Evolutionary conservation across 306 rosid species (phyloP), one percentile per base, ranked within the genome.

Genomic region (Neltuma alba): DNA sequence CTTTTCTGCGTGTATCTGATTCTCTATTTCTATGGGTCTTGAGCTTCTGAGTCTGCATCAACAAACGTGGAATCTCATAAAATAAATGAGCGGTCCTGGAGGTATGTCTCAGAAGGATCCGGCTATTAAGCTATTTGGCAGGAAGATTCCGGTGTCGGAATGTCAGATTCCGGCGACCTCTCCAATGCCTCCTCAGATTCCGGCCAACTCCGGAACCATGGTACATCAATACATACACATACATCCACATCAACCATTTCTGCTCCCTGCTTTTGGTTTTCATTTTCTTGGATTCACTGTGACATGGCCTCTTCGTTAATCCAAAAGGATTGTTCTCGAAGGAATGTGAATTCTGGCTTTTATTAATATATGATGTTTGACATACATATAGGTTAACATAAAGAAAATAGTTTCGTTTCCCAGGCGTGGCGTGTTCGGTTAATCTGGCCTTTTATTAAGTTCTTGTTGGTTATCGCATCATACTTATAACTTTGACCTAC

Each of bases 61-160:
- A 6, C 70, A 79, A 65, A 20, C 41, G 30, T 79, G 41, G 30
- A 30, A 6, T 79, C 38, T 31, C 78, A 71, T 27, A 34, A 71
- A n/a, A 27, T 31, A 34, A 27, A 69, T 48, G 64, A 76, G 61
- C 27, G 41, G 27, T 68, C 41, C 38, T 2, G 75, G 31, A 72
- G 80, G 50, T 64, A 83, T 80, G 86, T 74, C 82, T 77, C 45
- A 76, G 71, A 82, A 76, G 83, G 87, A 88, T 88, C 81, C 68
- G 13, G 90, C 85, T 69, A 87, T 92, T 44, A 90, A 63, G 83
- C 92, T 92, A 71, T 92, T 90, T 68, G 97, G 97, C 20, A 77
- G 86, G 67, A 87, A 84, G 73, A 90, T 92, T 84, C 88, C 91
- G 36, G 33, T 87, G 75, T 83, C 89, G 72, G 87, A 82, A 79